These are phyloP conservation scores for Citrus medica DNA, from an alignment of 345 rosid species.

Conservation along the genomic window DNA sequence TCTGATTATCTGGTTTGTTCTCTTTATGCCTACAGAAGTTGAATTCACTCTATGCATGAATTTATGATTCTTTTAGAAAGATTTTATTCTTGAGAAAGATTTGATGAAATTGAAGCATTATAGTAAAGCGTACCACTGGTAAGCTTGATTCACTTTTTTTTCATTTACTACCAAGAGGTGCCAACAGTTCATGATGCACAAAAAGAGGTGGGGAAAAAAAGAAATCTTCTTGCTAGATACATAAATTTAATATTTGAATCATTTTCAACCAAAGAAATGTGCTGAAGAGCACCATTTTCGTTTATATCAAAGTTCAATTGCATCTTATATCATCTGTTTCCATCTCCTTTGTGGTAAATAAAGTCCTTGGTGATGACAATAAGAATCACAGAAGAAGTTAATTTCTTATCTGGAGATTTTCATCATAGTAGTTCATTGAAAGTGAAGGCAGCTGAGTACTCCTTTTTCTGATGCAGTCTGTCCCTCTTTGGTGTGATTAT, in stretches of 20 bases:
- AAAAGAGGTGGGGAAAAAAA: neutral
- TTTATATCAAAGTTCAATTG: neutral
- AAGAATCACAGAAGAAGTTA: neutral
- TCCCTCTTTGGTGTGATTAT: constrained; percentile 88
- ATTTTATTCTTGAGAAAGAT: no score
- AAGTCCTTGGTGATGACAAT: neutral
- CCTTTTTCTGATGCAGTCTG: constrained; percentile 52
- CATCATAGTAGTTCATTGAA: neutral
- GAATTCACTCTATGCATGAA: neutral
- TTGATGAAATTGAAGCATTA: neutral
- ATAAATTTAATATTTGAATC: no score
- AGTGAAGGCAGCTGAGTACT: neutral
- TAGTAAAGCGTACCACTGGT: neutral
- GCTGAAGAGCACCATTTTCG: no score
- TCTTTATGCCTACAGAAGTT: neutral
- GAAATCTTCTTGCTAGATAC: no score
- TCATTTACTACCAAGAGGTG: no score
- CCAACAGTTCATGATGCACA: neutral
- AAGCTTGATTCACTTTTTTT: no score
- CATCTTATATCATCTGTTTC: neutral
- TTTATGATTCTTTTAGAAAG: neutral
- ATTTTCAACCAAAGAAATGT: no score
- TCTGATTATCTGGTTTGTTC: constrained; percentile 71
- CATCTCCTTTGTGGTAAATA: neutral
- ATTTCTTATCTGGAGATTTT: no score